These are phyloP conservation scores for Barnettozyma botsteinii DNA, from an alignment of 805 yeast species.

Conservation along the genomic window DNA sequence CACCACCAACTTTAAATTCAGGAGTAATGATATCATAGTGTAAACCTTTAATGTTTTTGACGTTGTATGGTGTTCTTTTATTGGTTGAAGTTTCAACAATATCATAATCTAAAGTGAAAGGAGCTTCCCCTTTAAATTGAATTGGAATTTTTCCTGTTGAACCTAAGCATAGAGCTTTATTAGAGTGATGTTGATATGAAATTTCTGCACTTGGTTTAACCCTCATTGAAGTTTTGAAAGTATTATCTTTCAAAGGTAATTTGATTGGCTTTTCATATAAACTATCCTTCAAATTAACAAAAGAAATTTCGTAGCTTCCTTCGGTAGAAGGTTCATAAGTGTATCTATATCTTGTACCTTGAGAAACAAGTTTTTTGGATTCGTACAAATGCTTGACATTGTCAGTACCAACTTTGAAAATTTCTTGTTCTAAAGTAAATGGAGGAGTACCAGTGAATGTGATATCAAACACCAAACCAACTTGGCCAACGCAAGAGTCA, in stretches of 20 bases:
- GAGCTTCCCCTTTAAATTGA: conserved; percentile 69
- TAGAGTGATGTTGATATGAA: conserved; percentile 10
- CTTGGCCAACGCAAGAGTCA: conserved; percentile 89
- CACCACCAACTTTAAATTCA: conserved; percentile 58
- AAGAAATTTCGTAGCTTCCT: conserved; percentile 75
- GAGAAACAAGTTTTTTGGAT: conserved; percentile 32
- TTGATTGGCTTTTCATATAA: conserved; percentile 43
- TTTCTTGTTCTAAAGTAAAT: conserved; percentile 57
- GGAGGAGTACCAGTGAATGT: conserved; percentile 76
- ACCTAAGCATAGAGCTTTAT: conserved; percentile 39
- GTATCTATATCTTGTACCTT: conserved; percentile 47
- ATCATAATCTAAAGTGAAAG: conserved; percentile 67
- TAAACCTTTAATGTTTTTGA: conserved; percentile 35
- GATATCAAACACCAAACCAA: conserved; percentile 74
- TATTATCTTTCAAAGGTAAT: conserved; percentile 36
- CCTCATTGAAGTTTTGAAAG: conserved; percentile 65
- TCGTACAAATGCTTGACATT: conserved; percentile 28
- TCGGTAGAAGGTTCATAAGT: conserved; percentile 72
- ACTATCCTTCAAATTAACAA: conserved; percentile 58
- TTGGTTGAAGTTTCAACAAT: conserved; percentile 51
- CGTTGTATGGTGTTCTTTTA: conserved; percentile 38
- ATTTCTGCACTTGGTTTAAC: conserved; percentile 54
- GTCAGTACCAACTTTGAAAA: conserved; percentile 44
- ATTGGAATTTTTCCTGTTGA: conserved; percentile 46
- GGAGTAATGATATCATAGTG: conserved; percentile 47